A percentile compares a stretch with the other conserved stretches of the same genome.
Conservation (phyloP, 352 stramenopile genomes). For the Paralagenidium karlingii region DNA sequence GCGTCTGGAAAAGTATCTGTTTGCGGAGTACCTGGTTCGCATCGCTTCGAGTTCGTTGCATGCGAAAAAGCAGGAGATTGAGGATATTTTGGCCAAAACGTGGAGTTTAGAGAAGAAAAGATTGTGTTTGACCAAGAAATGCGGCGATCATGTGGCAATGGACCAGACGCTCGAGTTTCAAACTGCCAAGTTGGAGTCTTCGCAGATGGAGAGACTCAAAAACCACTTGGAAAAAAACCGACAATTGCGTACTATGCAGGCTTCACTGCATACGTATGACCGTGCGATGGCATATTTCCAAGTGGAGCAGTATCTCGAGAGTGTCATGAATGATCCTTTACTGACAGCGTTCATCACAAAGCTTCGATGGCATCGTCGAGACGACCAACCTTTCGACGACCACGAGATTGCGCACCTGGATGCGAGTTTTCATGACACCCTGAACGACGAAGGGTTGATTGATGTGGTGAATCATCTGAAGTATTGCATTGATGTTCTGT, state of each 20-base stretch:
- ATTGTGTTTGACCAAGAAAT: constrained; percentile 13
- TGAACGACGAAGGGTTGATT: too few relatives aligned
- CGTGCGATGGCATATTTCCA: constrained; percentile 69
- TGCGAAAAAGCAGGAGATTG: constrained; percentile 47
- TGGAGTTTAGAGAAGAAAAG: constrained; percentile 30
- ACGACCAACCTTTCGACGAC: too few relatives aligned
- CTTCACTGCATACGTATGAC: constrained; percentile 68
- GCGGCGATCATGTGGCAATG: constrained; percentile 17
- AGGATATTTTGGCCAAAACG: too few relatives aligned
- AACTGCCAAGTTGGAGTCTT: constrained; percentile 52
- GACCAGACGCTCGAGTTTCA: constrained; percentile 19
- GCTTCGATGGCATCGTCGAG: too few relatives aligned
- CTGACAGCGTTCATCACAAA: too few relatives aligned
- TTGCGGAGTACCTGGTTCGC: constrained; percentile 68
- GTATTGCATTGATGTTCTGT: constrained; percentile 70
- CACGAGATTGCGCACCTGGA: too few relatives aligned
- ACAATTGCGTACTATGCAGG: constrained; percentile 62
- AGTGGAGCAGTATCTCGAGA: constrained; percentile 73
- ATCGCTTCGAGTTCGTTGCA: constrained; percentile 39
- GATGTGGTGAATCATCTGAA: constrained; percentile 75
- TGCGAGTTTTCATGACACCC: too few relatives aligned
- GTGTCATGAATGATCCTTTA: constrained; percentile 57
- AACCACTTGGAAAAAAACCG: constrained; percentile 52
- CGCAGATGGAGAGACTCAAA: constrained; percentile 53
- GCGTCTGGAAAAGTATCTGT: constrained; percentile 60